Evolutionary conservation across 228 moss, liverwort and hornwort genomes (phyloP), one percentile per base, ranked within the genome.

Genomic region (Sphagnum fallax): DNA sequence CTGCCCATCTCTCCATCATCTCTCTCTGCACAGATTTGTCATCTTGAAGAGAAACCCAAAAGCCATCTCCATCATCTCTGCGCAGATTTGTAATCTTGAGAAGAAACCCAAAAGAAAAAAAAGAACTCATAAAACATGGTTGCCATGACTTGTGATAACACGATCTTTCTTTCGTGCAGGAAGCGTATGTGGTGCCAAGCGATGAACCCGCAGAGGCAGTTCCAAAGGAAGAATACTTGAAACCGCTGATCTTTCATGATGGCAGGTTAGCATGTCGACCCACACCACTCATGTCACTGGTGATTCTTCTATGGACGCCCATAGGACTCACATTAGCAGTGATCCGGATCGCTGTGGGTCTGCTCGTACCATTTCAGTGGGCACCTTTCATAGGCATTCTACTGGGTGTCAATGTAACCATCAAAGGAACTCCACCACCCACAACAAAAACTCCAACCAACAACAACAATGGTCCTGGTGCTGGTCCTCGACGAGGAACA

Each of bases 241-340:
- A 80, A 57, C 90, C 88, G 4, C 65, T 91, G 51, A 81, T 91
- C 16, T 91, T 91, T 55, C 90, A 91, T 63, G 90, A 91, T 57
- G 90, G 90, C 6, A 81, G 90, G 12, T 70, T 91, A 6, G 90
- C 83, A 0, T 74, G 83, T 14, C 88, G 88, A 5, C 90, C 90
- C 5, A 86, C 83, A 53, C 88, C 85, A 0, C 62, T 86, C 47
- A 79, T 77, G 58, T 79, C 88, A 0, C 67, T 88, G 0, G n/a
- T 83, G 9, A 71, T 81, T n/a, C 72, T 91, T 8, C 32, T 85
- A 1, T 91, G 88, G 88, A 10, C 70, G 6, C 90, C 90, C 6
- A 77, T 91, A 6, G 90, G 90, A 0, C 71, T 88, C 11, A 18
- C 78, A 9, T 77, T 91, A 1, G 85, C 88, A 5, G 8, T 91